phyloP scores from a whole-genome alignment of 257 asterid genomes.

The Forsythia viridissima region DNA sequence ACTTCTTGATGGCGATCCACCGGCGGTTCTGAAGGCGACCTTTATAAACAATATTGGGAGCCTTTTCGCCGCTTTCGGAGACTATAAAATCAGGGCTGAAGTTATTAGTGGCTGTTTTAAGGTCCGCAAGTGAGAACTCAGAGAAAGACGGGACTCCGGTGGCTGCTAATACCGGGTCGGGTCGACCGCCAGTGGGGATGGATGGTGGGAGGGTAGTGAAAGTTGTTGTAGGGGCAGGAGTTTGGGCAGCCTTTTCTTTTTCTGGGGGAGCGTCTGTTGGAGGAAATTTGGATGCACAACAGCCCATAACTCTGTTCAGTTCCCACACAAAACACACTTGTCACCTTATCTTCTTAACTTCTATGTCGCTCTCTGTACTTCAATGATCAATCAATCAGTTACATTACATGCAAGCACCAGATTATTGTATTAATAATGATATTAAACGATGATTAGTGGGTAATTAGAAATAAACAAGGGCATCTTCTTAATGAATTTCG shows the following conservation, averaged over 20 bases:
- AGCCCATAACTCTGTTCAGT: conserved; percentile 46
- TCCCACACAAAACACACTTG: neutral
- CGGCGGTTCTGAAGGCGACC: conserved; percentile 65
- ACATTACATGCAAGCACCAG: neutral
- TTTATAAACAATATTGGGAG: conserved; percentile 68
- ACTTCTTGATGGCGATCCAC: conserved; percentile 67
- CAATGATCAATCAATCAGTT: conserved; percentile 11
- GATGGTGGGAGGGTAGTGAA: conserved; percentile 24
- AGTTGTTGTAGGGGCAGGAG: conserved; percentile 18
- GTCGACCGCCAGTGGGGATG: neutral
- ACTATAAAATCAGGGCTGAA: conserved; percentile 63
- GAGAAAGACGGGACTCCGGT: conserved; percentile 47
- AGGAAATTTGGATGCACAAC: conserved; percentile 46
- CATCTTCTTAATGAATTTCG: neutral
- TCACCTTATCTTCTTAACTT: conserved; percentile 8
- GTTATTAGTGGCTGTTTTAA: conserved; percentile 59
- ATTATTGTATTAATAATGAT: neutral
- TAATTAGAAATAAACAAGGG: neutral
- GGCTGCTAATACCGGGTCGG: conserved; percentile 20
- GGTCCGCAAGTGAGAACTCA: conserved; percentile 56
- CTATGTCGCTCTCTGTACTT: neutral
- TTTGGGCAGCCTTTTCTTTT: conserved; percentile 36
- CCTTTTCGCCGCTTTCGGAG: conserved; percentile 70
- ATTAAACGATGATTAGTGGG: neutral
- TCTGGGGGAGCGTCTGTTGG: conserved; percentile 45